These are phyloP conservation scores for Austroboletus rostrupii DNA, from an alignment of 1,284 basidiomycete species.

Conservation along the genomic window DNA sequence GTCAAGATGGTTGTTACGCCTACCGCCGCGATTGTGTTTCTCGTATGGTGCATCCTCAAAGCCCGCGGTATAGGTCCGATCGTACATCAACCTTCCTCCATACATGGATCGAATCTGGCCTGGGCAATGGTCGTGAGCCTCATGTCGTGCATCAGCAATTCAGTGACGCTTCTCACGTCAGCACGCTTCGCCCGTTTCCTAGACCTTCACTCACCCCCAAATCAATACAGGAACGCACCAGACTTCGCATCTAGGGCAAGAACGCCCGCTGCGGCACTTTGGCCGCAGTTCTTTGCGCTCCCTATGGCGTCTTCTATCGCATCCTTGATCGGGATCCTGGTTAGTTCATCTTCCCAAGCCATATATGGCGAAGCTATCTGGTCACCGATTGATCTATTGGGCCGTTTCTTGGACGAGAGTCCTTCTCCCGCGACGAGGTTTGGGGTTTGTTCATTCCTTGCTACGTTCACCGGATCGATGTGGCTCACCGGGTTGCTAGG, in stretches of 20 bases:
- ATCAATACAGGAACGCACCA: slow-evolving; percentile 57
- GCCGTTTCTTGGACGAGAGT: slow-evolving; percentile 60
- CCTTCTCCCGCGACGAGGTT: slow-evolving; percentile 66
- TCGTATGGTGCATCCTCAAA: slow-evolving; percentile 78
- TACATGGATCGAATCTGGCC: slow-evolving; percentile 68
- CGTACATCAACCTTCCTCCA: slow-evolving; percentile 58
- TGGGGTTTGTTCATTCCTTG: slow-evolving; percentile 39
- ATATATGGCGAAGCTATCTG: slow-evolving; percentile 79
- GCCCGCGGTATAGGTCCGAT: slow-evolving; percentile 82
- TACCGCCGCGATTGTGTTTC: slow-evolving; percentile 72
- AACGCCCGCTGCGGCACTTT: slow-evolving; percentile 62
- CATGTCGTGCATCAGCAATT: slow-evolving; percentile 79
- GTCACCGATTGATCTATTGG: slow-evolving; percentile 75
- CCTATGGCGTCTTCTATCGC: slow-evolving; percentile 76
- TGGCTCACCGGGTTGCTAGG: slow-evolving; percentile 31
- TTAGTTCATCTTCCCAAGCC: slow-evolving; percentile 72
- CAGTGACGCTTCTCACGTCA: slow-evolving; percentile 70
- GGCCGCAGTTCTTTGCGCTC: slow-evolving; percentile 70
- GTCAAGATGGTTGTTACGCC: slow-evolving; percentile 74
- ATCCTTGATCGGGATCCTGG: slow-evolving; percentile 81
- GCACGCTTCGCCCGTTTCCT: slow-evolving; percentile 19
- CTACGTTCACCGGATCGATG: slow-evolving; percentile 1
- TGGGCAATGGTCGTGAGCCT: slow-evolving; percentile 80
- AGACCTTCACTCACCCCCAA: slow-evolving; percentile 14
- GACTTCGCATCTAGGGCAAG: slow-evolving; percentile 76